Evolutionary conservation across 2,329 filamentous ascomycete species (phyloP).

Genomic region (Thyridium curvatum): DNA sequence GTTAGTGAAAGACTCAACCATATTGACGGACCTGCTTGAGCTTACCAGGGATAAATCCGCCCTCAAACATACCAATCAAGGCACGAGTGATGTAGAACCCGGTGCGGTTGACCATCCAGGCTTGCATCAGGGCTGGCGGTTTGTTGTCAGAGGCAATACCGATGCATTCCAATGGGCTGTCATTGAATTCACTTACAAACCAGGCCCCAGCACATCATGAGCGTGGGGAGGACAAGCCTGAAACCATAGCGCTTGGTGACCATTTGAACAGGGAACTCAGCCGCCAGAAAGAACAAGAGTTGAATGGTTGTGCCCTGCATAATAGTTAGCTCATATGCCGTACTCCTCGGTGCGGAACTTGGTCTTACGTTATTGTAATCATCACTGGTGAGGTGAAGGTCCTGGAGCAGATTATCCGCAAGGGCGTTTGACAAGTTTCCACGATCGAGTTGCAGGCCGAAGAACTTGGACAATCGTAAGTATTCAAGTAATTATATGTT

Average conservation of each 20-base stretch:
- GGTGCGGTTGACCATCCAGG: constrained; percentile 40
- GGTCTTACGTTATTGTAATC: constrained; percentile 47
- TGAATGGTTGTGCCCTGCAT: constrained; percentile 45
- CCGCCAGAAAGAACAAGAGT: constrained; percentile 44
- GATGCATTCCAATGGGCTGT: too few relatives aligned
- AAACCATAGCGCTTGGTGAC: constrained; percentile 52
- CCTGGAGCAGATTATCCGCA: constrained; percentile 55
- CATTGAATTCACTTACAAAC: constrained; percentile 23
- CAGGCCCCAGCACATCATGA: constrained; percentile 45
- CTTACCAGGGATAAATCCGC: constrained; percentile 49
- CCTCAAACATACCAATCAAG: constrained; percentile 46
- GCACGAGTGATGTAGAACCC: constrained; percentile 45
- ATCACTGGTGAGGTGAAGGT: constrained; percentile 38
- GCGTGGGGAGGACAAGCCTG: constrained; percentile 45
- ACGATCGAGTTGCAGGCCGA: constrained; percentile 57
- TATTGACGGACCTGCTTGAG: not conserved
- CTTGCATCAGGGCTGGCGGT: constrained; percentile 32
- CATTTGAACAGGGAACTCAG: constrained; percentile 54
- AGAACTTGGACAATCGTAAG: constrained; percentile 32
- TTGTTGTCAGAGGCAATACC: not conserved
- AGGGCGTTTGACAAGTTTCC: constrained; percentile 58
- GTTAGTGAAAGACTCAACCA: constrained; percentile 19
- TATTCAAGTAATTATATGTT: too few relatives aligned
- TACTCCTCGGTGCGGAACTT: not conserved
- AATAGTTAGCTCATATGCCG: not conserved